Percentiles rank a stretch among this genome's conserved stretches.
Evolutionary conservation across 371 early-diverging fungal genomes (phyloP).

Genomic region (Mortierella sp.): DNA sequence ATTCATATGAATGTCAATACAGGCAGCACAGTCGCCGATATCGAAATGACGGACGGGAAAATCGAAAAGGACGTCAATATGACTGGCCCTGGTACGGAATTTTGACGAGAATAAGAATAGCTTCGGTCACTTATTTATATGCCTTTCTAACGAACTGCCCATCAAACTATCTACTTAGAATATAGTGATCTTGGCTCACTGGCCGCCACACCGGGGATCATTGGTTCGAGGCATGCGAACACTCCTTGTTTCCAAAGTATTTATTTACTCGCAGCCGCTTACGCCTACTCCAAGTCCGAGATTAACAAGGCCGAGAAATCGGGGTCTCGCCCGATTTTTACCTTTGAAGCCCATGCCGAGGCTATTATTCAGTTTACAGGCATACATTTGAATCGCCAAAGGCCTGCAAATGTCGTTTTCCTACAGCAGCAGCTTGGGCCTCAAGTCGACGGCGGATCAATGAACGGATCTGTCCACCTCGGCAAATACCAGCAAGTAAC

Average conservation of each 20-base stretch:
- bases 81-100: too few relatives aligned
- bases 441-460: too few relatives aligned
- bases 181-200: background rate
- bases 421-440: too few relatives aligned
- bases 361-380: slow-evolving; percentile 36
- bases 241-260: slow-evolving; percentile 29
- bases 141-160: too few relatives aligned
- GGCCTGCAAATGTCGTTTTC: background rate
- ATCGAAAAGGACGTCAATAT: too few relatives aligned
- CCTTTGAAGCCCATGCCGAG: slow-evolving; percentile 40
- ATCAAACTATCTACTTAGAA: background rate
- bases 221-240: slow-evolving; percentile 22
- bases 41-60: slow-evolving; percentile 18
- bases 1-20: slow-evolving; percentile 18
- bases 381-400: slow-evolving; percentile 38
- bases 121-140: too few relatives aligned
- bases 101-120: too few relatives aligned
- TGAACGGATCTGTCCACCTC: too few relatives aligned
- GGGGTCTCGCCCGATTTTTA: slow-evolving; percentile 6
- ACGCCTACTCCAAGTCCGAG: slow-evolving; percentile 19
- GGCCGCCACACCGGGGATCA: background rate
- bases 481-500: too few relatives aligned
- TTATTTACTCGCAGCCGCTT: slow-evolving; percentile 37
- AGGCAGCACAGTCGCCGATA: slow-evolving; percentile 23
- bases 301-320: slow-evolving; percentile 13